Evolutionary conservation across 2,329 filamentous ascomycete genomes (phyloP), one percentile per base, ranked within the genome.

Genomic region (Ilyonectria sp.): DNA sequence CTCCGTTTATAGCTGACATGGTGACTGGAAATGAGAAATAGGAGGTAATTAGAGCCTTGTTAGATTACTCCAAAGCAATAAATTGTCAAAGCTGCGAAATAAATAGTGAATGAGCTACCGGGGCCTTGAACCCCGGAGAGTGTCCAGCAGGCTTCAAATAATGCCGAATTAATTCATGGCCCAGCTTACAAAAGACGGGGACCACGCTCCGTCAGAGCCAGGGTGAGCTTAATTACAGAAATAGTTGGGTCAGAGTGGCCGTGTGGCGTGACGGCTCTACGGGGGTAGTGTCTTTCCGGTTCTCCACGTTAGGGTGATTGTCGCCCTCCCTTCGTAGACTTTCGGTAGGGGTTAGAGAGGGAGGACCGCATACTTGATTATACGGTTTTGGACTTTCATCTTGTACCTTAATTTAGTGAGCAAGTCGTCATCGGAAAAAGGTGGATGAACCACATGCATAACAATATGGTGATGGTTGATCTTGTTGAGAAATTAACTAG

Each of bases 1-100:
- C 44, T 59, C 63, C 56, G 49, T 66, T 69, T 46, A 57, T 61
- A 56, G 21, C 55, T 11, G 63, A 50, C 67, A 69, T 67, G 19
- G 26, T 68, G 44, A 13, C 53, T 13, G 29, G 44, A 19, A 53
- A 35, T 35, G 13, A 50, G 10, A 31, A 31, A 52, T 33, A 33
- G 31, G 2, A 33, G 31, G 11, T 10, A 50, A 21, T 23, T 29
- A 44, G 26, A 26, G 31, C 35, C 9, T 19, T 23, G 50, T 44
- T 26, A n/a, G 21, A 35, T 57, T 6, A 17, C 1, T 40, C 6
- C 7, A 5, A 37, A 37, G 29, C 17, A 37, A 29, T 40, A 21
- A 7, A 4, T 5, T 21, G 4, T 33, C 26, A 31, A 23, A 17
- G 4, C 26, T 26, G 13, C 6, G 49, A 23, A 52, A 17, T 33